A percentile compares a stretch with the other conserved stretches of the same genome.
Evolutionary conservation across 164 flowering plant genomes (phyloP).

Genomic region (Annona squamosa): DNA sequence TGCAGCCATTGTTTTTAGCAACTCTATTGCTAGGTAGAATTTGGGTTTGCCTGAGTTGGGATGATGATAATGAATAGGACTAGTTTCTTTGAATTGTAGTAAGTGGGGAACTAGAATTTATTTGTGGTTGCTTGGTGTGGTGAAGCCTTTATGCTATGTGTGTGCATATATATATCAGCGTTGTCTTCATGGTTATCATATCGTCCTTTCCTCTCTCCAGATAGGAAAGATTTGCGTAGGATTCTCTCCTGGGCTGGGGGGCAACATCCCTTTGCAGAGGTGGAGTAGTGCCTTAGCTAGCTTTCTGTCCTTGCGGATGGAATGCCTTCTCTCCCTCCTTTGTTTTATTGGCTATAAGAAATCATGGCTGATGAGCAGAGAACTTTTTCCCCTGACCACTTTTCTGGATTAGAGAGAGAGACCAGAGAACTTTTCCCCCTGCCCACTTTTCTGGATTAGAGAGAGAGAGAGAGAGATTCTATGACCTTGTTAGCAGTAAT

Average conservation of each 20-base stretch:
- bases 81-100: not conserved
- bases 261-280: not conserved
- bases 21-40: constrained; percentile 6
- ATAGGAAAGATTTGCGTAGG: not conserved
- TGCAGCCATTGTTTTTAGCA: not conserved
- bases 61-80: not conserved
- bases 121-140: not conserved
- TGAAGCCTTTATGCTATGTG: not conserved
- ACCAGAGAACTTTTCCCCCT: not conserved
- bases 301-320: constrained; percentile 7
- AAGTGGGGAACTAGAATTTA: not conserved
- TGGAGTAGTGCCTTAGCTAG: not conserved
- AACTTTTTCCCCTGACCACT: not conserved
- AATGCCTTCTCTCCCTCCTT: not conserved
- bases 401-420: not conserved
- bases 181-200: not conserved
- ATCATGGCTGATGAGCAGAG: not conserved
- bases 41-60: not conserved
- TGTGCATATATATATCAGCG: not conserved
- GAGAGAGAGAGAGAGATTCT: not conserved
- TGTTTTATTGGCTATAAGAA: not conserved
- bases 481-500: no score
- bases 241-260: constrained; percentile 1
- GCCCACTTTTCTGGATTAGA: not conserved
- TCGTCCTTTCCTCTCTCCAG: not conserved